Conservation (phyloP, 208 protist species). For the Leptomonas pyrrhocoris region DNA sequence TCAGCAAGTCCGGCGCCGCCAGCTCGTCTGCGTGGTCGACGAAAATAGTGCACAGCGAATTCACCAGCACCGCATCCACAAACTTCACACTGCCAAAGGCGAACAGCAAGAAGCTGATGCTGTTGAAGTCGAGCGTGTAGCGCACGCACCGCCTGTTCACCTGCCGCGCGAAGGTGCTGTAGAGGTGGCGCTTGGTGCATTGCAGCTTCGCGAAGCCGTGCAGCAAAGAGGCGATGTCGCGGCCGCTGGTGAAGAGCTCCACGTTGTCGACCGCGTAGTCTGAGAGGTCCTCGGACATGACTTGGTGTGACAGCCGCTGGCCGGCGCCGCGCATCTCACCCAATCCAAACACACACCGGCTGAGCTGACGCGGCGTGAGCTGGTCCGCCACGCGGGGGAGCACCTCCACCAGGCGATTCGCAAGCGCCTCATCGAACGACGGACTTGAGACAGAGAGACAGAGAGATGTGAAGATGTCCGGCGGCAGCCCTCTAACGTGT, state of each 20-base stretch:
- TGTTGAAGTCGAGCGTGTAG: slow-evolving; percentile 47
- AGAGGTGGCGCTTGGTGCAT: slow-evolving; percentile 77
- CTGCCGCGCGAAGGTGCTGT: slow-evolving; percentile 63
- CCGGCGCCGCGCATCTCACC: slow-evolving; percentile 60
- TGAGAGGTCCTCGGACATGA: slow-evolving; percentile 59
- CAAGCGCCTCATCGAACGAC: slow-evolving; percentile 24
- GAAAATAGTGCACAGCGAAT: slow-evolving; percentile 45
- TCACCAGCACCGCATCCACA: slow-evolving; percentile 72
- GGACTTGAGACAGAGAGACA: slow-evolving; percentile 10
- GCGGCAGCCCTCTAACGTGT: slow-evolving; percentile 7
- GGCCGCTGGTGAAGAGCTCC: slow-evolving; percentile 67
- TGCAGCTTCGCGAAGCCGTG: slow-evolving; percentile 80
- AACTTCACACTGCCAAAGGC: slow-evolving; percentile 80
- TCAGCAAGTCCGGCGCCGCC: slow-evolving; percentile 57
- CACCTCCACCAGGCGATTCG: slow-evolving; percentile 38
- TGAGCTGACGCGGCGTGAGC: slow-evolving; percentile 56
- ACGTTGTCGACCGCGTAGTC: slow-evolving; percentile 80
- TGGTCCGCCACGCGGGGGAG: slow-evolving; percentile 51
- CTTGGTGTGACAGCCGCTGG: slow-evolving; percentile 71
- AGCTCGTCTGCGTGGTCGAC: slow-evolving; percentile 43
- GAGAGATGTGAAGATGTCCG: slow-evolving; percentile 19
- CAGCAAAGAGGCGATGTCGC: slow-evolving; percentile 63
- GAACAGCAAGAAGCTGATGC: slow-evolving; percentile 52
- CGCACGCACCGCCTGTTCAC: slow-evolving; percentile 51
- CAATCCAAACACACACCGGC: slow-evolving; percentile 54